Conservation (phyloP, 768 basidiomycete species). For the Podaxis sp. region DNA sequence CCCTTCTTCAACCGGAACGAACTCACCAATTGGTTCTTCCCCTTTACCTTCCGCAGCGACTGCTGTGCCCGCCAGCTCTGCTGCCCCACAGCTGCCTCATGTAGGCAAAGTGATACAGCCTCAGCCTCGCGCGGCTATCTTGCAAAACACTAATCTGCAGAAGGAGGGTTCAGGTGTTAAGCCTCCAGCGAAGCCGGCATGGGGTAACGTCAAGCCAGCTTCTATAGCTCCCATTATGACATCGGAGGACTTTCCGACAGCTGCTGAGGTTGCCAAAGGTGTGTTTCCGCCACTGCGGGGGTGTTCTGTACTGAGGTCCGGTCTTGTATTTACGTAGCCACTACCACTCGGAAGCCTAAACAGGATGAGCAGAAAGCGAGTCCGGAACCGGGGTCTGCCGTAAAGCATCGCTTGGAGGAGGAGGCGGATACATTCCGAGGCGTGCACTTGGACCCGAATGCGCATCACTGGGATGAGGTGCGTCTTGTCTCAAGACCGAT, state of each 20-base stretch:
- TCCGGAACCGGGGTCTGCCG: constrained; percentile 38
- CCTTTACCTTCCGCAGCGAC: constrained; percentile 37
- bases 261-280: constrained; percentile 92
- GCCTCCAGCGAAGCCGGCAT: constrained; percentile 54
- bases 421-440: constrained; percentile 95
- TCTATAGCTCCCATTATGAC: constrained; percentile 38
- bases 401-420: constrained; percentile 66
- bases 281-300: constrained; percentile 23
- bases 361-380: constrained; percentile 41
- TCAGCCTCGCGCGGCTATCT: constrained; percentile 48
- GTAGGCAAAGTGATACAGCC: constrained; percentile 67
- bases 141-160: constrained; percentile 26
- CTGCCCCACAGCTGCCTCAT: constrained; percentile 53
- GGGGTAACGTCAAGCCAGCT: constrained; percentile 61
- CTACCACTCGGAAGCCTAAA: constrained; percentile 34
- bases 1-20: constrained; percentile 47
- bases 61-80: constrained; percentile 29
- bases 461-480: constrained; percentile 98
- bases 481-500: constrained; percentile 26
- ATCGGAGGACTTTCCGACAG: constrained; percentile 88
- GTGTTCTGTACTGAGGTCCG: constrained; percentile 3
- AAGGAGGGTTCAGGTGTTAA: constrained; percentile 35
- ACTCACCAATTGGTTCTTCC: constrained; percentile 44
- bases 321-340: constrained; percentile 19
- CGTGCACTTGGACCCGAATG: constrained; percentile 89